Evolutionary conservation across 495 filamentous ascomycete genomes (phyloP).

Genomic region (Aspergillus coremiiformis): DNA sequence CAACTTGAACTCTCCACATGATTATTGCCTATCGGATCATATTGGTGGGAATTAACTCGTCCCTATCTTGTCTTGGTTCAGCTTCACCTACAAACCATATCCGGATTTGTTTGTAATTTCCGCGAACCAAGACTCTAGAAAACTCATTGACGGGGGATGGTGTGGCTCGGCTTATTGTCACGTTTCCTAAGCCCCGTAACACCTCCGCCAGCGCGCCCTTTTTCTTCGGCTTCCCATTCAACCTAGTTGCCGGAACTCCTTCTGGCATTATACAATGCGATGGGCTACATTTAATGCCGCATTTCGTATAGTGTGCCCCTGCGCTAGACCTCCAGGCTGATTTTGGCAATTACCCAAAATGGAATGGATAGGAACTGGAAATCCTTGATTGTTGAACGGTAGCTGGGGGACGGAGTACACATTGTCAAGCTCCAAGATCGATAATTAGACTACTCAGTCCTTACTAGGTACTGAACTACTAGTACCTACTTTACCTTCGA

Average conservation of each 20-base stretch:
- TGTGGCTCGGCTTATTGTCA: not conserved
- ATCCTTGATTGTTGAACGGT: not conserved
- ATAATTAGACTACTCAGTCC: no score
- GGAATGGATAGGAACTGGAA: not conserved
- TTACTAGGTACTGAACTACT: no score
- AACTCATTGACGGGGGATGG: not conserved
- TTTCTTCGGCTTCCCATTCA: not conserved
- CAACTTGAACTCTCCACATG: no score
- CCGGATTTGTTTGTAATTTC: not conserved
- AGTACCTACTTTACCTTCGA: not conserved
- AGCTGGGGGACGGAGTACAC: no score
- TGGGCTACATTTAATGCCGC: not conserved
- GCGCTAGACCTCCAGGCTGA: no score
- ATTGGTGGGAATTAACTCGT: not conserved
- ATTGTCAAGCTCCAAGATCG: no score
- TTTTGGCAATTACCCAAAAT: not conserved
- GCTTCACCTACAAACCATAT: not conserved
- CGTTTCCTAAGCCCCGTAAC: not conserved
- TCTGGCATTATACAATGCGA: not conserved
- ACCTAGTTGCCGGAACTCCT: not conserved
- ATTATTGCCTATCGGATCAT: not conserved
- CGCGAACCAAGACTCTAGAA: not conserved
- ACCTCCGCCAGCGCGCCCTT: not conserved
- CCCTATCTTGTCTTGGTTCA: not conserved
- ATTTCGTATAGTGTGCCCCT: not conserved